Conservation (phyloP, 306 rosid genomes). For the Alnus glutinosa region DNA sequence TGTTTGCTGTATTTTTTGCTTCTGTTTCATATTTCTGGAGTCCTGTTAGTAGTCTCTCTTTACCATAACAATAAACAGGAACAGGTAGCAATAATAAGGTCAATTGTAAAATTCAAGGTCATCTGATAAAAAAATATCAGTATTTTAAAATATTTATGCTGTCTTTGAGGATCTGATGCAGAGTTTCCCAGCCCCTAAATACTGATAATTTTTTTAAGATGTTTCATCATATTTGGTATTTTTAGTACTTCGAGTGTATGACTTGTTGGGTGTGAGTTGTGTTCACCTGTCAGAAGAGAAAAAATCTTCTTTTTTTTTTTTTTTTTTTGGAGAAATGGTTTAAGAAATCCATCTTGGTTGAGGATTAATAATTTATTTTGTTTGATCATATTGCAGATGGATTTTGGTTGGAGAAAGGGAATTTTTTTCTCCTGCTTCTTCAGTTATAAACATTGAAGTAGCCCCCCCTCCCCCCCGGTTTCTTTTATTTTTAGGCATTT, state of each 20-base stretch:
- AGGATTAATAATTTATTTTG: neutral
- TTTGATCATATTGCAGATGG: conserved; percentile 32
- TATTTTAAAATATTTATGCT: neutral
- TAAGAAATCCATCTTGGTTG: neutral
- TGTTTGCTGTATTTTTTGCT: neutral
- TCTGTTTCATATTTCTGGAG: neutral
- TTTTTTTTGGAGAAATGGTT: neutral
- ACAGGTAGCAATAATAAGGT: neutral
- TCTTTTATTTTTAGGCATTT: neutral
- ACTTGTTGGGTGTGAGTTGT: neutral
- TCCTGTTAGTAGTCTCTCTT: neutral
- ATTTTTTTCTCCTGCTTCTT: conserved; percentile 21
- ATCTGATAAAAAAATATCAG: neutral
- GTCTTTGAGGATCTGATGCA: neutral
- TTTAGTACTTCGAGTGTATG: neutral
- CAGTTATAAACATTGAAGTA: conserved; percentile 32
- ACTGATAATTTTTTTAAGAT: too few species aligned
- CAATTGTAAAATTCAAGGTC: neutral
- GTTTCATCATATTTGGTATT: neutral
- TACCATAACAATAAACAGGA: neutral
- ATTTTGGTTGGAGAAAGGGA: conserved; percentile 23
- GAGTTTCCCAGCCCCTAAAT: too few species aligned
- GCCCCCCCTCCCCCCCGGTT: too few species aligned
- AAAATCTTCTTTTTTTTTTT: neutral
- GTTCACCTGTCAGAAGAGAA: neutral